Percentiles rank a stretch among this genome's conserved stretches.
phyloP scores from a whole-genome alignment of 257 asterid species.

The Thymus quinquecostatus region DNA sequence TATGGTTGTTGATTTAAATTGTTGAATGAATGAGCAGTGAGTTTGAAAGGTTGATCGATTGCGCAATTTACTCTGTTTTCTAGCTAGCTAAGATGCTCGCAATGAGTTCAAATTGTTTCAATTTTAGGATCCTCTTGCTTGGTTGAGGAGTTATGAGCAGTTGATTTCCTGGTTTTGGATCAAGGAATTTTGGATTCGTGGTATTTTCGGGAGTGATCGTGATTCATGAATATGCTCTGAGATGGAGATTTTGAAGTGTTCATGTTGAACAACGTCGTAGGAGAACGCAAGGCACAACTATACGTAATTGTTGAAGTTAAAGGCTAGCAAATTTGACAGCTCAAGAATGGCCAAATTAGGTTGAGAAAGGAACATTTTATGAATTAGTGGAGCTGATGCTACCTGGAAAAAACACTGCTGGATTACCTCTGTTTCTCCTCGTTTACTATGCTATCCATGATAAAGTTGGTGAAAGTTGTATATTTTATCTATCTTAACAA shows the following conservation, averaged over 20 bases:
- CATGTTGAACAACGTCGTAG: background rate
- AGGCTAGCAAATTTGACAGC: background rate
- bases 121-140: no score
- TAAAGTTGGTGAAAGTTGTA: background rate
- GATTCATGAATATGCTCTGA: background rate
- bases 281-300: background rate
- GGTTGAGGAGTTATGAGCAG: background rate
- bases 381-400: background rate
- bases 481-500: background rate
- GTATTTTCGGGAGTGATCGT: background rate
- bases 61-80: background rate
- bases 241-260: background rate
- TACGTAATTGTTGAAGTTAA: background rate
- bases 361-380: background rate
- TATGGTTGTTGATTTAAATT: no score
- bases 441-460: background rate
- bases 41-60: background rate
- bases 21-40: no score
- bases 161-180: background rate
- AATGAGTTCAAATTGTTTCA: no score
- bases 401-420: background rate
- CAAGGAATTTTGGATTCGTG: background rate
- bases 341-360: background rate
- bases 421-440: background rate
- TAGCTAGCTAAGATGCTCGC: background rate